These are phyloP conservation scores for Lachnellula arida DNA, from an alignment of 2,329 filamentous ascomycete genomes.

Conservation along the genomic window DNA sequence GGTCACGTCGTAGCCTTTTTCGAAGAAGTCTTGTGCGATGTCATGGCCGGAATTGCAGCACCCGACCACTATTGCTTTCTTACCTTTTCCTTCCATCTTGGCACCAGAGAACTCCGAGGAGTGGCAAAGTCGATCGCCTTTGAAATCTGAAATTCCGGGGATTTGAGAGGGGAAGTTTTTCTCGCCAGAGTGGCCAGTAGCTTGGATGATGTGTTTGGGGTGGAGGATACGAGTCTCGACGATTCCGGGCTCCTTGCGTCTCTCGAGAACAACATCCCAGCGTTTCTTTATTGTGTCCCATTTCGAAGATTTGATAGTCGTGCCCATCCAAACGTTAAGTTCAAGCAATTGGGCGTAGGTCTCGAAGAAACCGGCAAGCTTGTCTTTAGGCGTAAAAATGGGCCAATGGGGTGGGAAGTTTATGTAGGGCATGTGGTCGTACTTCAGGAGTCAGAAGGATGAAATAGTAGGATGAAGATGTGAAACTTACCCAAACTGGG, in stretches of 20 bases:
- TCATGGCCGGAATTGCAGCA: slow-evolving; percentile 67
- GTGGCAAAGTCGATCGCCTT: slow-evolving; percentile 54
- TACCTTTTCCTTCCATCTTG: slow-evolving; percentile 41
- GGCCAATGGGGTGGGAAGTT: slow-evolving; percentile 61
- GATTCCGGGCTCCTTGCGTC: slow-evolving; percentile 3
- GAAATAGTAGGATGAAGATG: neutral
- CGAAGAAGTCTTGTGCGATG: slow-evolving; percentile 62
- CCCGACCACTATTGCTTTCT: slow-evolving; percentile 61
- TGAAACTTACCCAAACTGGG: slow-evolving; percentile 40
- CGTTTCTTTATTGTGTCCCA: slow-evolving; percentile 37
- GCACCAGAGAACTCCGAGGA: slow-evolving; percentile 57
- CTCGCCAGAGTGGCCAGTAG: slow-evolving; percentile 47
- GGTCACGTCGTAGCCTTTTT: slow-evolving; percentile 62
- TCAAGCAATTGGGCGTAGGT: slow-evolving; percentile 59
- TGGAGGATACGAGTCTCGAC: slow-evolving; percentile 5
- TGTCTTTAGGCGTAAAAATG: slow-evolving; percentile 67
- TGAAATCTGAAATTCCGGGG: slow-evolving; percentile 48
- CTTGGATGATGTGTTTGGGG: slow-evolving; percentile 21
- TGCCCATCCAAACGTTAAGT: slow-evolving; percentile 60
- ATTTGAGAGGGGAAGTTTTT: slow-evolving; percentile 44
- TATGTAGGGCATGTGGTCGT: slow-evolving; percentile 59
- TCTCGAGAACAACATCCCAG: slow-evolving; percentile 53
- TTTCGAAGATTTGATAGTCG: slow-evolving; percentile 40
- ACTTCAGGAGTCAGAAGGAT: slow-evolving; percentile 27
- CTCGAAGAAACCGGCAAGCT: slow-evolving; percentile 65